Conservation (phyloP, 768 basidiomycete genomes). For the Collybiopsis luxurians region DNA sequence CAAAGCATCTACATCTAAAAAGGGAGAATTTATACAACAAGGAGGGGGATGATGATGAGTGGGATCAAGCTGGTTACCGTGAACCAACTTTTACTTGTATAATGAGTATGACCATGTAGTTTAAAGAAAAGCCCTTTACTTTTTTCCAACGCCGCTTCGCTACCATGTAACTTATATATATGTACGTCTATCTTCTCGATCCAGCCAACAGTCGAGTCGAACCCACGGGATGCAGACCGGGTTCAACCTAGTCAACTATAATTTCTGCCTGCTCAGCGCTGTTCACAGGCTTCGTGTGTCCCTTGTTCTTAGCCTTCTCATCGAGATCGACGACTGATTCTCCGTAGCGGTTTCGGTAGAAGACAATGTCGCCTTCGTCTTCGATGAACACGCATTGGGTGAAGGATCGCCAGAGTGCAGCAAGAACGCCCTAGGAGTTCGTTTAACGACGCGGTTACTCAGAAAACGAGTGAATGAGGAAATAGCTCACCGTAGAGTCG, state of each 20-base stretch:
- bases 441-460: neutral
- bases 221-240: too few relatives aligned
- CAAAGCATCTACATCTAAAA: too few relatives aligned
- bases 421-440: constrained; percentile 29
- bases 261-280: neutral
- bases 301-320: neutral
- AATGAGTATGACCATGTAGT: too few relatives aligned
- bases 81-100: too few relatives aligned
- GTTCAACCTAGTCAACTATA: neutral
- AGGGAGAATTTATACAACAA: too few relatives aligned
- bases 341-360: constrained; percentile 52
- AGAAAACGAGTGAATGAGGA: neutral
- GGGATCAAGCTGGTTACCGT: too few relatives aligned
- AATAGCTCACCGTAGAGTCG: constrained; percentile 47
- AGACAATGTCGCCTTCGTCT: constrained; percentile 50
- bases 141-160: too few relatives aligned
- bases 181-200: too few relatives aligned
- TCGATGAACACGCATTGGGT: constrained; percentile 60
- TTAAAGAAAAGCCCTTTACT: too few relatives aligned
- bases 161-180: too few relatives aligned
- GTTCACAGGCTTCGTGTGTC: neutral
- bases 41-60: too few relatives aligned
- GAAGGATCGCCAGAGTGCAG: constrained; percentile 57
- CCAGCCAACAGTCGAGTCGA: too few relatives aligned
- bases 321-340: constrained; percentile 28